A percentile compares a stretch with the other conserved stretches of the same genome.
These are phyloP conservation scores for Lentinula aciculospora DNA, from an alignment of 768 basidiomycete species.

Conservation along the genomic window DNA sequence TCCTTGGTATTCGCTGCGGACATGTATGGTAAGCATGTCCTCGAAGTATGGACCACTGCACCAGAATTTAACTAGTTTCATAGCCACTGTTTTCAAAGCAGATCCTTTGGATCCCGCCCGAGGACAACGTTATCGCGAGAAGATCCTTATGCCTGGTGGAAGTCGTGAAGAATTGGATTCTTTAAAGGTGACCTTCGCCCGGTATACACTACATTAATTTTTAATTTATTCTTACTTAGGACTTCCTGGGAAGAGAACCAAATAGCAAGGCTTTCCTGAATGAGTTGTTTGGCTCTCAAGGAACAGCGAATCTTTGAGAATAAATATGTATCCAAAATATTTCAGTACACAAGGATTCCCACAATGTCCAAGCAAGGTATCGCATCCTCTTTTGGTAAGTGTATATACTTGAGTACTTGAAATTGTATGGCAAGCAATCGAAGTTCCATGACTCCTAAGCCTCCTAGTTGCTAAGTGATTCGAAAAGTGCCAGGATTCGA, in stretches of 20 bases:
- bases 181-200: slow-evolving; percentile 48
- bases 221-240: slow-evolving; percentile 28
- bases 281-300: slow-evolving; percentile 49
- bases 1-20: slow-evolving; percentile 61
- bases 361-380: not conserved
- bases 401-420: no score
- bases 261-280: slow-evolving; percentile 72
- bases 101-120: slow-evolving; percentile 68
- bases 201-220: not conserved
- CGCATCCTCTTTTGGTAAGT: not conserved
- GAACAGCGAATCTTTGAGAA: slow-evolving; percentile 26
- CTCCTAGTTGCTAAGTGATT: no score
- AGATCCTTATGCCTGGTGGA: slow-evolving; percentile 70
- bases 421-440: no score
- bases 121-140: slow-evolving; percentile 66
- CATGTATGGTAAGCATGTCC: slow-evolving; percentile 39
- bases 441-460: no score
- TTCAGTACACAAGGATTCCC: not conserved
- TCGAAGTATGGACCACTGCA: not conserved
- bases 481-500: no score
- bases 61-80: not conserved
- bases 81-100: slow-evolving; percentile 71
- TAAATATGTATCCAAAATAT: not conserved
- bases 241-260: slow-evolving; percentile 73
- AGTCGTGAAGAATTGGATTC: slow-evolving; percentile 77